These are phyloP conservation scores for Nitzschia putrida DNA, from an alignment of 108 stramenopile species.

Conservation along the genomic window DNA sequence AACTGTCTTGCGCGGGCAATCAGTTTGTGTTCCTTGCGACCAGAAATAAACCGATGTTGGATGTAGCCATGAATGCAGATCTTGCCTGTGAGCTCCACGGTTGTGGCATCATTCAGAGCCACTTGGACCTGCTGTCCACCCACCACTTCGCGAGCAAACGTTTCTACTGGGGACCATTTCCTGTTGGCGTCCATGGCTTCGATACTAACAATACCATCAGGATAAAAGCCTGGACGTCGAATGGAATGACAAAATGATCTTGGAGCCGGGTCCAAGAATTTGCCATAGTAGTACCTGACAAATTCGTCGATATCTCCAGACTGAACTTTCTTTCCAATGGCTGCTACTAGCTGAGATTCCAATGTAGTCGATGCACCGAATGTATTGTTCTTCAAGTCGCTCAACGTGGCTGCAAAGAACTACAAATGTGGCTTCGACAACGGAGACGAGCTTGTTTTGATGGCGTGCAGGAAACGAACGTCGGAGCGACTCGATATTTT, in stretches of 20 bases:
- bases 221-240: constrained; percentile 62
- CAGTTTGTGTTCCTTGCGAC: constrained; percentile 21
- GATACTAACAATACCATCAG: constrained; percentile 58
- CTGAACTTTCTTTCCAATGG: constrained; percentile 72
- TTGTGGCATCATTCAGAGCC: constrained; percentile 53
- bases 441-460: constrained; percentile 26
- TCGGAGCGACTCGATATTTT: constrained; percentile 18
- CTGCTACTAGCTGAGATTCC: constrained; percentile 55
- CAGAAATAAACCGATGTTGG: constrained; percentile 43
- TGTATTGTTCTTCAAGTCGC: constrained; percentile 16
- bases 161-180: constrained; percentile 52
- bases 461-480: constrained; percentile 16
- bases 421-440: constrained; percentile 39
- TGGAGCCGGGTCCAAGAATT: constrained; percentile 48
- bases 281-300: constrained; percentile 59
- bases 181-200: constrained; percentile 25
- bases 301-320: constrained; percentile 64
- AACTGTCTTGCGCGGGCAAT: constrained; percentile 77
- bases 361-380: constrained; percentile 54
- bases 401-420: constrained; percentile 31
- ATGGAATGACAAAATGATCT: constrained; percentile 76
- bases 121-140: constrained; percentile 27
- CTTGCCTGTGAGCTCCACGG: constrained; percentile 61
- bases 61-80: constrained; percentile 75
- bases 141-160: constrained; percentile 25